Base-by-base conservation (phyloP, 345 rosid species). In the Gossypium rotundifolium region DNA sequence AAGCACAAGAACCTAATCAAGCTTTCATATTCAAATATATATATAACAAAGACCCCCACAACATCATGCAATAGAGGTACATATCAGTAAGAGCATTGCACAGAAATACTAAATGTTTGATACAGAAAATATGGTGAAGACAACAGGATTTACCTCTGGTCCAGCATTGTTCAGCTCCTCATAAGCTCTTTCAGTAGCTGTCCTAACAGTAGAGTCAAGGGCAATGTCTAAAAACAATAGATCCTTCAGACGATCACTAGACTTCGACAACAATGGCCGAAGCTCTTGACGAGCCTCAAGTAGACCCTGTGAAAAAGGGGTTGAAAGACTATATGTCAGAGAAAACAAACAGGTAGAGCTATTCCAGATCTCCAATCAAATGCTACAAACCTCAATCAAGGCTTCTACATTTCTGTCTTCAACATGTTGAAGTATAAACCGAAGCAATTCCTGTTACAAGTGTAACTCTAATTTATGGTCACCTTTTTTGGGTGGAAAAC, bases 271-370 rank as follows among this genome's bases (percentile, higher is more conserved):
- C 83, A 91, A 80, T 25, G 94, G 88, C 60, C 94, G 82, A 61
- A 93, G 86, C 86, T 93, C 99, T 83, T 95, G 94, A 62, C 99
- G 98, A 63, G 97, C 94, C 90, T 95, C 99, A 51, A 95, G 90
- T 82, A 95, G 82, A 84, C 94, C 94, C 99, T 95, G 81, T 51
- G 76, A 55, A 44, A 20, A 44, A 48, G 29, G 18, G 40, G 62
- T 63, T 14, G 44, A 51, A 38, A 38, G 8, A 58, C 9, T 9
- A 7, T 38, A 73, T 9, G 51, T 61, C 10, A 40, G 42, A 27
- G 7, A 25, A 67, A 48, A 66, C 42, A 55, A 81, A 53, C 9
- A 69, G 22, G 72, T 29, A 80, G 13, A 52, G 51, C 40, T 75
- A 23, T 38, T 0, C 44, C 7, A 23, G 40, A 23, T 60, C 14